phyloP scores from a whole-genome alignment of 305 asterid species.

The Fraxinus dipetala region DNA sequence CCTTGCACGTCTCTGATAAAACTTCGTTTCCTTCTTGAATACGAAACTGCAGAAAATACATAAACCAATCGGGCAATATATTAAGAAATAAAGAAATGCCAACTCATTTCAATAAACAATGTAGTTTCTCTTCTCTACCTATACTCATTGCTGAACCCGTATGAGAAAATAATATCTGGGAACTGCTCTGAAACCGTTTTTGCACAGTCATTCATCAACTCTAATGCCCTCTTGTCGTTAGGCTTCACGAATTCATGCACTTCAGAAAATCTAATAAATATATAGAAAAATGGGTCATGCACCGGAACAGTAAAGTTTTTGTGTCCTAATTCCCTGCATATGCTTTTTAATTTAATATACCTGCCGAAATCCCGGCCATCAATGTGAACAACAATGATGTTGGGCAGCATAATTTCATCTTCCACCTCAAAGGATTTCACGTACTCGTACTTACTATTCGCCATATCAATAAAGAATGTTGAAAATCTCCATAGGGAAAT shows the following conservation, averaged over 20 bases:
- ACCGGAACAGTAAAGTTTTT: neutral
- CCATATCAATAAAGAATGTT: constrained; percentile 40
- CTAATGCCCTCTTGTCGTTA: constrained; percentile 50
- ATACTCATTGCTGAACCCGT: constrained; percentile 68
- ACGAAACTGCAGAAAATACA: constrained; percentile 50
- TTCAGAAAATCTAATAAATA: constrained; percentile 56
- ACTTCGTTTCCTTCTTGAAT: constrained; percentile 63
- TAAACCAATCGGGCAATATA: neutral
- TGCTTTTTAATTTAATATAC: constrained; percentile 24
- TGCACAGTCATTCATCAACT: constrained; percentile 78
- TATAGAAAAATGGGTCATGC: neutral
- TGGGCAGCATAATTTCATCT: constrained; percentile 62
- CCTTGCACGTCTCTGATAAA: constrained; percentile 88
- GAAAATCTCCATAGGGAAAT: neutral
- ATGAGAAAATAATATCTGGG: constrained; percentile 65
- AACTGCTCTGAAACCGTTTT: constrained; percentile 60
- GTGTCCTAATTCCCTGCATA: neutral
- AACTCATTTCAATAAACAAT: neutral
- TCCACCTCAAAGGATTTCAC: constrained; percentile 63
- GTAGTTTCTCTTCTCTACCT: constrained; percentile 35
- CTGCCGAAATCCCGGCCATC: constrained; percentile 52
- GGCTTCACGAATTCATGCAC: constrained; percentile 71
- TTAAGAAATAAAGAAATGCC: neutral
- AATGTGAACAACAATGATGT: constrained; percentile 53
- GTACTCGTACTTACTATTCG: constrained; percentile 81